Evolutionary conservation across 176 grass and related monocot species (phyloP), one percentile per base, ranked within the genome.

Genomic region (Luzula sylvatica): DNA sequence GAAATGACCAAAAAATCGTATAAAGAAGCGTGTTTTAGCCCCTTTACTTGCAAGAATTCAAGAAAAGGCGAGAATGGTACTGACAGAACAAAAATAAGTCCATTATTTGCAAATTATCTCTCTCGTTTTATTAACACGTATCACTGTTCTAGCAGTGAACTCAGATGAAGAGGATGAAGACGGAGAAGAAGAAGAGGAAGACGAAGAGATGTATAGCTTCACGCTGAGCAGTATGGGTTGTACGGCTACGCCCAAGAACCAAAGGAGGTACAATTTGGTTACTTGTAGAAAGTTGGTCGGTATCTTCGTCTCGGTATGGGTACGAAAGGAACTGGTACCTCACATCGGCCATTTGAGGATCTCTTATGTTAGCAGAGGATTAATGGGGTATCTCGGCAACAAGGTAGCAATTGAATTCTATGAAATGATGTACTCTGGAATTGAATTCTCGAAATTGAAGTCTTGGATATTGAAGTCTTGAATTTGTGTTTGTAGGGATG

Each of bases 271-370:
- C 48, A 84, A 53, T 45, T 71, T 88, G 14, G 73, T 95, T 21
- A 77, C 84, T 8, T 72, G 84, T 57, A 95, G 85, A 55, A 80
- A 95, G 68, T 88, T 95, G 90, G 90, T 95, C 8, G 90, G 90
- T 20, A 87, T 95, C 42, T 95, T 95, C 67, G 55, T 72, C 27
- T 88, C 80, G 23, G 67, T 85, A 45, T 95, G 90, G 90, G 77
- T 78, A n/a, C 50, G 80, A 67, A 65, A 69, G 15, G 84, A 78
- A 56, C 61, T 95, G 14, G 64, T 88, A 46, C 71, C 52, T 52
- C 80, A 88, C 53, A 44, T 95, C 20, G 70, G 84, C 44, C 84
- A 95, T 40, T 71, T 95, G 48, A 52, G 84, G 17, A 44, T 95
- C 72, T 78, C 77, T 55, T 85, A 75, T 52, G 80, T 95, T 18